Evolutionary conservation across 2,329 filamentous ascomycete species (phyloP).

Genomic region (Epichloe sibirici): DNA sequence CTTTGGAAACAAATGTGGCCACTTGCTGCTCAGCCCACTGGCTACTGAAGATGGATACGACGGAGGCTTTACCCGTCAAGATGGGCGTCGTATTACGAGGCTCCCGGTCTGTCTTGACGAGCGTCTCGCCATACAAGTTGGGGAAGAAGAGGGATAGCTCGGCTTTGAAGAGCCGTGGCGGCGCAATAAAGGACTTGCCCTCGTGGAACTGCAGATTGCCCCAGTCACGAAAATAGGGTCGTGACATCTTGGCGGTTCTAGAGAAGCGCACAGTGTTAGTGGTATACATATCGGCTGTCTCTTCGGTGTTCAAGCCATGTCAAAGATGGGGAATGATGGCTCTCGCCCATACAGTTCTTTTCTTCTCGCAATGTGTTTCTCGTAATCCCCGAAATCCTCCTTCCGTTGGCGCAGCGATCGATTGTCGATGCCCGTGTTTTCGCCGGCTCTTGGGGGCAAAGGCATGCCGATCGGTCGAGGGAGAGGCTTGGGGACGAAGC

Average conservation of each 20-base stretch:
- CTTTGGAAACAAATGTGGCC: conserved; percentile 53
- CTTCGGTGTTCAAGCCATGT: neutral
- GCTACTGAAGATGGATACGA: conserved; percentile 73
- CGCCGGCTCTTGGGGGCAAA: conserved; percentile 58
- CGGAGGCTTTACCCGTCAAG: conserved; percentile 59
- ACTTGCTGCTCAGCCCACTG: conserved; percentile 78
- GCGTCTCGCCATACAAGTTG: conserved; percentile 72
- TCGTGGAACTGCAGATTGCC: conserved; percentile 68
- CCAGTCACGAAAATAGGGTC: conserved; percentile 96
- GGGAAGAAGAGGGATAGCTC: conserved; percentile 86
- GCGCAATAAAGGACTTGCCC: conserved; percentile 85
- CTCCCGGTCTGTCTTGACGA: conserved; percentile 41
- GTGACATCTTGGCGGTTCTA: conserved; percentile 63
- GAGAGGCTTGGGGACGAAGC: conserved; percentile 48
- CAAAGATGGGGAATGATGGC: conserved; percentile 8
- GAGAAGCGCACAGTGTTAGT: neutral
- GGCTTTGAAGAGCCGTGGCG: conserved; percentile 69
- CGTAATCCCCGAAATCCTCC: conserved; percentile 73
- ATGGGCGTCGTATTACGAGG: conserved; percentile 61
- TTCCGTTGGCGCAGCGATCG: conserved; percentile 56
- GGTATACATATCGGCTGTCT: conserved; percentile 2
- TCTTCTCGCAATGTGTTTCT: conserved; percentile 68
- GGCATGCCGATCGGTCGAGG: conserved; percentile 71
- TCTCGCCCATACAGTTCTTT: conserved; percentile 53
- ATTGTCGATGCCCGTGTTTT: conserved; percentile 68